A percentile compares a stretch with the other conserved stretches of the same genome.
Evolutionary conservation across 2,329 filamentous ascomycete genomes (phyloP).

Genomic region (Simplicillium sp.): DNA sequence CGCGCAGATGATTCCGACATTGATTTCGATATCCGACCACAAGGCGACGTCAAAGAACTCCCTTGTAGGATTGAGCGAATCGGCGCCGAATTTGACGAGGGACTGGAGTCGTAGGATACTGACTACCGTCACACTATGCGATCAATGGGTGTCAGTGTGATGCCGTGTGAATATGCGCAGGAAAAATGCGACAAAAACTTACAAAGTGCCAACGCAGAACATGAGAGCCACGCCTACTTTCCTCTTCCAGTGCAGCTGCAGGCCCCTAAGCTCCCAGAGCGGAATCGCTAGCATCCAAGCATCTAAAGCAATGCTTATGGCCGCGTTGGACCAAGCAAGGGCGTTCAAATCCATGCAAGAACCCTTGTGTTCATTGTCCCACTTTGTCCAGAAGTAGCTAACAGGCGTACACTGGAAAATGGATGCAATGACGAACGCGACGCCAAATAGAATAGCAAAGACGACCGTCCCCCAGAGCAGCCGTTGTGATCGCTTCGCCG

Average conservation of each 20-base stretch:
- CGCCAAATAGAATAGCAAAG: slow-evolving; percentile 23
- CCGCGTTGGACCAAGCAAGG: slow-evolving; percentile 36
- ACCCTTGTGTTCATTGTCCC: slow-evolving; percentile 35
- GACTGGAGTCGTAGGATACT: slow-evolving; percentile 17
- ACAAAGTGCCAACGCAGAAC: slow-evolving; percentile 33
- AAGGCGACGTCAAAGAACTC: slow-evolving; percentile 14
- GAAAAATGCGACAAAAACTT: slow-evolving; percentile 6
- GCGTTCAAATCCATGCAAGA: slow-evolving; percentile 33
- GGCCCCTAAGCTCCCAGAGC: slow-evolving; percentile 24
- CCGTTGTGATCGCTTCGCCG: slow-evolving; percentile 19
- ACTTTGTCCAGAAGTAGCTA: slow-evolving; percentile 37
- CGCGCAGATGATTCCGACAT: slow-evolving; percentile 17
- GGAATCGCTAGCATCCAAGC: slow-evolving; percentile 37
- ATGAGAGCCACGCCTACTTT: slow-evolving; percentile 32
- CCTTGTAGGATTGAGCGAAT: slow-evolving; percentile 13
- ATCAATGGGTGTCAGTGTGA: slow-evolving; percentile 1
- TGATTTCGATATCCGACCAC: slow-evolving; percentile 20
- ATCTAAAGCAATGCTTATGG: slow-evolving; percentile 36
- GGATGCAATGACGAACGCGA: slow-evolving; percentile 26
- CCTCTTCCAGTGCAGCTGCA: slow-evolving; percentile 31
- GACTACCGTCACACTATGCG: slow-evolving; percentile 15
- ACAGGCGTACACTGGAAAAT: slow-evolving; percentile 39
- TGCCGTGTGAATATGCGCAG: background rate
- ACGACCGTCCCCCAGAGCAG: slow-evolving; percentile 26
- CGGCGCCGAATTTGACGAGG: slow-evolving; percentile 13